Conservation (phyloP, 257 asterid genomes). For the Petrea volubilis region DNA sequence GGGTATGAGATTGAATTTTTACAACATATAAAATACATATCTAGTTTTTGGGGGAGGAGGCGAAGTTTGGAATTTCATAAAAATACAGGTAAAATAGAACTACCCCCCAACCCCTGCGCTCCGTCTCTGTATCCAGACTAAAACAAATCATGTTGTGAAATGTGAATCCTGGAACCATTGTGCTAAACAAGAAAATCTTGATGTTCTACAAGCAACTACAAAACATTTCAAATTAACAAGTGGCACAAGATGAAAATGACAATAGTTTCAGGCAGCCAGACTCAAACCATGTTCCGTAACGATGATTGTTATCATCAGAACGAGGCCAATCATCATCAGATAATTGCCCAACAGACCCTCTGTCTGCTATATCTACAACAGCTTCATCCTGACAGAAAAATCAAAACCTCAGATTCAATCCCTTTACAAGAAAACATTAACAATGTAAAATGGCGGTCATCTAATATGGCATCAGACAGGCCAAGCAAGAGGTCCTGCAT, state of each 20-base stretch:
- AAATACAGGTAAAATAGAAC: no score
- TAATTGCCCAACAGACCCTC: slow-evolving; percentile 7
- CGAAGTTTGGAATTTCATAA: no score
- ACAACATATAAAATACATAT: no score
- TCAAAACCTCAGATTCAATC: slow-evolving; percentile 14
- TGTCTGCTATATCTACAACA: background rate
- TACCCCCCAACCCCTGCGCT: no score
- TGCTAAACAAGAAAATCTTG: background rate
- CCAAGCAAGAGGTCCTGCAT: no score
- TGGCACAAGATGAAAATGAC: background rate
- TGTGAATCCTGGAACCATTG: background rate
- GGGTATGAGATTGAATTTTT: no score
- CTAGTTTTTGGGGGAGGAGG: no score
- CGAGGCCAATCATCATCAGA: background rate
- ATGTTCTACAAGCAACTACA: background rate
- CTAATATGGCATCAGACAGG: no score
- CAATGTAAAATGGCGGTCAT: background rate
- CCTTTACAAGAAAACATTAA: background rate
- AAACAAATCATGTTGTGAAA: background rate
- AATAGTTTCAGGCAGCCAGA: background rate
- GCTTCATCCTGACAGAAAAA: slow-evolving; percentile 29
- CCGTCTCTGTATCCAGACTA: no score
- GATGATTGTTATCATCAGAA: background rate
- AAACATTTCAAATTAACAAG: background rate
- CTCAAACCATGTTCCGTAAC: slow-evolving; percentile 22